These are phyloP conservation scores for Hericium coralloides DNA, from an alignment of 768 basidiomycete species.

Conservation along the genomic window DNA sequence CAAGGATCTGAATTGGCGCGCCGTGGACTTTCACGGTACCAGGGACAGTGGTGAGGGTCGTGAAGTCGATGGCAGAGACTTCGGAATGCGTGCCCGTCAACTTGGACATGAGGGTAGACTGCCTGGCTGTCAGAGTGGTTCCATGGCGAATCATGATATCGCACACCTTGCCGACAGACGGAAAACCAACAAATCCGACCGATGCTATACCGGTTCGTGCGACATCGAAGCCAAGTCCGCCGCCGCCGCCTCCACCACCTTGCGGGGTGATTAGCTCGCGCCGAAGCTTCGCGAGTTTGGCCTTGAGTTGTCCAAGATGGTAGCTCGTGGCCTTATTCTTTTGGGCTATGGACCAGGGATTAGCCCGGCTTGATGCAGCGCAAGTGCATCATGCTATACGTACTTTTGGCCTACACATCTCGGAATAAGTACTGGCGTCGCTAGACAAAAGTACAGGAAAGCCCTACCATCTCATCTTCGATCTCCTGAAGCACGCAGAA, in stretches of 20 bases:
- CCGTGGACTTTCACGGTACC: conserved; percentile 93
- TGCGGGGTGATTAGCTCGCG: conserved; percentile 82
- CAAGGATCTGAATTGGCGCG: conserved; percentile 91
- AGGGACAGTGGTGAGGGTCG: conserved; percentile 90
- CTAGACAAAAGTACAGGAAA: conserved; percentile 8
- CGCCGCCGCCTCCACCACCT: conserved; percentile 79
- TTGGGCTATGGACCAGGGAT: conserved; percentile 50
- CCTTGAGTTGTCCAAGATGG: conserved; percentile 94
- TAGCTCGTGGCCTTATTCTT: conserved; percentile 96
- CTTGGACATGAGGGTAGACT: conserved; percentile 94
- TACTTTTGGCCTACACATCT: conserved; percentile 65
- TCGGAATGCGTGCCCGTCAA: conserved; percentile 95
- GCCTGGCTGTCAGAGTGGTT: conserved; percentile 7
- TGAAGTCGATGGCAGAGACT: conserved; percentile 95
- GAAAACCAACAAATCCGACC: conserved; percentile 88
- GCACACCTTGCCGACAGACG: conserved; percentile 86
- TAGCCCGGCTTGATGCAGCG: conserved; percentile 7
- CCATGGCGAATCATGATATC: not conserved
- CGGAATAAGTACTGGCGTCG: conserved; percentile 17
- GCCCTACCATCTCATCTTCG: conserved; percentile 91
- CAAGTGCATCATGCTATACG: conserved; percentile 23
- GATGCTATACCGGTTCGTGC: conserved; percentile 96
- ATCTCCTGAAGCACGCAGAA: conserved; percentile 49
- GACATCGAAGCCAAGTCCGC: conserved; percentile 93
- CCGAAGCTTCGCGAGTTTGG: conserved; percentile 94